phyloP scores from a whole-genome alignment of 306 rosid genomes.

The Lathyrus tuberosus region DNA sequence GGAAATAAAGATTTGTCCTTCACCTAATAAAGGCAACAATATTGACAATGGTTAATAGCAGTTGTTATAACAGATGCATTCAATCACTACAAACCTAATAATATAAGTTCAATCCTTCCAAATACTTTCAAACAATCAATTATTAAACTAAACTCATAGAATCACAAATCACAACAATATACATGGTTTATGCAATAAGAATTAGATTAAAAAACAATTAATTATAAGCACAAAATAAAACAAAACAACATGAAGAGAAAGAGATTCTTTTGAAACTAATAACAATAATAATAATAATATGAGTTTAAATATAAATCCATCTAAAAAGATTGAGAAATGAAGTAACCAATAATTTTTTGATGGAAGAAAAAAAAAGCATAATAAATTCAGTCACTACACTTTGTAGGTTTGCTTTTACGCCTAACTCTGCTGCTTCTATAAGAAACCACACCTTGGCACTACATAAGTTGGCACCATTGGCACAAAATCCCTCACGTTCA shows the following conservation, averaged over 20 bases:
- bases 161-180: background rate
- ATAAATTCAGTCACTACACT: slow-evolving; percentile 51
- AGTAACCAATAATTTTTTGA: slow-evolving; percentile 22
- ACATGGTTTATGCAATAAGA: background rate
- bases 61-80: no score
- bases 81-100: background rate
- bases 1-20: no score
- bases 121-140: background rate
- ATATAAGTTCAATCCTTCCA: background rate
- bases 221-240: background rate
- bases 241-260: background rate
- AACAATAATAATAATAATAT: background rate
- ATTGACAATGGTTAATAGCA: no score
- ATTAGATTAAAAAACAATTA: background rate
- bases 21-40: no score
- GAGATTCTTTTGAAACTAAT: background rate
- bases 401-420: slow-evolving; percentile 86
- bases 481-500: no score
- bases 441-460: slow-evolving; percentile 41
- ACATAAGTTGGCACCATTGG: no score
- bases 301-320: background rate
- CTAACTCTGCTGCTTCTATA: slow-evolving; percentile 76
- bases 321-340: background rate
- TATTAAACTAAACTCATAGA: background rate
- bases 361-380: slow-evolving; percentile 12